Evolutionary conservation across 2,329 filamentous ascomycete species (phyloP).

Genomic region (Monilinia fructicola): DNA sequence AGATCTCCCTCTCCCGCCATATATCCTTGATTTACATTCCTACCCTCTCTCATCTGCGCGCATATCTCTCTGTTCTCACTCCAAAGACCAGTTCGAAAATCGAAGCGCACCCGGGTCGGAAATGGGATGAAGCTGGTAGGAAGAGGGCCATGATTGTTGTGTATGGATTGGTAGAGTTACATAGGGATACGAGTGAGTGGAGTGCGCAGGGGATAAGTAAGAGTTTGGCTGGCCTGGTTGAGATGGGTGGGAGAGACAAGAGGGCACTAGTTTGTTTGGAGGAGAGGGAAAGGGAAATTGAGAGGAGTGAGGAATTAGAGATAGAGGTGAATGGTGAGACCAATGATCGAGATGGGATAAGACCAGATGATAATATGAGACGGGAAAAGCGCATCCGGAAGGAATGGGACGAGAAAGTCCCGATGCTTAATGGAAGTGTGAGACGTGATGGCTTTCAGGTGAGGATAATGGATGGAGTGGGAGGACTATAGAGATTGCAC

Average conservation of each 20-base stretch:
- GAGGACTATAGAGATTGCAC: conserved; percentile 56
- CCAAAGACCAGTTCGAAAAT: conserved; percentile 20
- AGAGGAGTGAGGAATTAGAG: neutral
- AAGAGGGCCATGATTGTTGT: conserved; percentile 50
- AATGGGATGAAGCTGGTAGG: conserved; percentile 24
- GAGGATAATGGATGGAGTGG: conserved; percentile 58
- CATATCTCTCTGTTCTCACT: conserved; percentile 60
- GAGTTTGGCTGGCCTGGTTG: conserved; percentile 62
- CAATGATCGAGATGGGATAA: neutral
- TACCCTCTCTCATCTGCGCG: conserved; percentile 74
- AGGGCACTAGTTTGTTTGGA: conserved; percentile 52
- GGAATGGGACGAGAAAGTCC: conserved; percentile 53
- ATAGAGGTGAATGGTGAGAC: neutral
- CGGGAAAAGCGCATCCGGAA: conserved; percentile 22
- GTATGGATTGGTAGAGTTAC: conserved; percentile 64
- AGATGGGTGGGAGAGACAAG: conserved; percentile 52
- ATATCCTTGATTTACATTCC: conserved; percentile 72
- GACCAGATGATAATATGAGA: neutral
- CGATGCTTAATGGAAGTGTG: conserved; percentile 59
- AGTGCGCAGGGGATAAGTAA: conserved; percentile 69
- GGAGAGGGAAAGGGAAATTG: conserved; percentile 39
- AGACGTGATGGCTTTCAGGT: conserved; percentile 45
- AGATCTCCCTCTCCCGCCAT: conserved; percentile 66
- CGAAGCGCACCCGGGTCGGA: conserved; percentile 6
- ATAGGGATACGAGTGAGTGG: conserved; percentile 69